Evolutionary conservation across 2,329 filamentous ascomycete species (phyloP), one percentile per base, ranked within the genome.

Genomic region (Ophiostoma ips): DNA sequence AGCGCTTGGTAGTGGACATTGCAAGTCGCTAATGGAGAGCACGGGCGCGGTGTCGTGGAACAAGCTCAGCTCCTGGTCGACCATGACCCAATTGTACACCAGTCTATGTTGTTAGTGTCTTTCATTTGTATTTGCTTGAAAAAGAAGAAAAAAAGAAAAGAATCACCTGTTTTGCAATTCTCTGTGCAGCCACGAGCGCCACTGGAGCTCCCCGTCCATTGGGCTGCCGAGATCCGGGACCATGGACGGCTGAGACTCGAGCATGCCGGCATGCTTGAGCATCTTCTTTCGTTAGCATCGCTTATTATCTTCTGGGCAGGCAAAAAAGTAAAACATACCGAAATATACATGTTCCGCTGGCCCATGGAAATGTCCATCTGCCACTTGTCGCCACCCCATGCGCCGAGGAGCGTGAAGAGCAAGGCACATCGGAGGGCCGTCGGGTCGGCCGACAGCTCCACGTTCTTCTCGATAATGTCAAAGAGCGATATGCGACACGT

Each of bases 321-420:
- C n/a, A 18, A n/a, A 18, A 5, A 7, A 16, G 35, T 37, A 18
- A 19, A n/a, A 61, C 71, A 67, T 58, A 76, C 72, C 52, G 80
- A 74, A 53, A 83, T 72, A 61, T 85, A 85, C 79, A 84, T 84
- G 51, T 79, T 79, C 45, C 80, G 72, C 62, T 84, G 82, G 30
- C 81, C 81, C 79, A 84, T 83, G 38, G 80, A 76, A 55, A 84
- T 83, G 58, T 85, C 81, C 81, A 84, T 85, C 56, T 84, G 77
- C 80, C 81, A 84, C 64, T 84, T 84, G 62, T 85, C 81, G 43
- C 82, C 82, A 59, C 81, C 83, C 82, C 82, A 86, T 1, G 79
- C 79, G 8, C 80, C 81, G 24, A 83, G 71, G 1, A 81, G 72
- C 2, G 77, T 83, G 60, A 84, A 84, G 3, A 85, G 71, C 12